Conservation (phyloP, 2,329 filamentous ascomycete genomes). For the Ophiocordyceps australis region DNA sequence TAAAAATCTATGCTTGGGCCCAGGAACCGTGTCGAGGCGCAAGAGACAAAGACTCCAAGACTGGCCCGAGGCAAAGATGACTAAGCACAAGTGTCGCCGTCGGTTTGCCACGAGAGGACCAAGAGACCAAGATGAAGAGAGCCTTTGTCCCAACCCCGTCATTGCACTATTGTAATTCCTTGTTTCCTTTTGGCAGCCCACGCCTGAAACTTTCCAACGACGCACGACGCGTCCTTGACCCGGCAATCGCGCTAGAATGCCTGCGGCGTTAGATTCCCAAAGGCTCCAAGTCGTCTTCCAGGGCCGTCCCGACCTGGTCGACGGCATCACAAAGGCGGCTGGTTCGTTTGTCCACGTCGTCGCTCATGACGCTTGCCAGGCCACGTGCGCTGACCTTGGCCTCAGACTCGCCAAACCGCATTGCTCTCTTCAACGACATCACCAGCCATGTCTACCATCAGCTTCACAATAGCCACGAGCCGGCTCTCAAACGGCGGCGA, state of each 20-base stretch:
- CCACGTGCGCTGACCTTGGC: constrained; percentile 3
- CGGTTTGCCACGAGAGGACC: too few relatives aligned
- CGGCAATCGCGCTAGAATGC: constrained; percentile 19
- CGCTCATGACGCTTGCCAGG: background rate
- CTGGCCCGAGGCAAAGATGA: too few relatives aligned
- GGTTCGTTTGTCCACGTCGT: constrained; percentile 16
- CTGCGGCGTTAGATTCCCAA: constrained; percentile 26
- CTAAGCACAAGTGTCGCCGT: too few relatives aligned
- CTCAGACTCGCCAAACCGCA: constrained; percentile 28
- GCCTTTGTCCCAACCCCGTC: too few relatives aligned
- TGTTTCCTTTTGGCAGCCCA: too few relatives aligned
- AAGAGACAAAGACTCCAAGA: too few relatives aligned
- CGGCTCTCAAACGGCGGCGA: constrained; percentile 31
- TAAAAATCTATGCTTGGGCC: too few relatives aligned
- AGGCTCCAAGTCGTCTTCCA: constrained; percentile 33
- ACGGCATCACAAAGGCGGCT: constrained; percentile 31
- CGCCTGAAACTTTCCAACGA: too few relatives aligned
- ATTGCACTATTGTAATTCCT: too few relatives aligned
- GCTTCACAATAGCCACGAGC: constrained; percentile 20
- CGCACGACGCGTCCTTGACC: too few relatives aligned
- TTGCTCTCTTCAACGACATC: constrained; percentile 39
- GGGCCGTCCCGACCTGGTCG: constrained; percentile 35
- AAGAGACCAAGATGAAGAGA: too few relatives aligned
- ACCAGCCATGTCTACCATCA: constrained; percentile 28
- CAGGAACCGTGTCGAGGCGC: too few relatives aligned